Percentiles rank a stretch among this genome's conserved stretches.
phyloP scores from a whole-genome alignment of 495 filamentous ascomycete species.

The Xylaria cubensis region DNA sequence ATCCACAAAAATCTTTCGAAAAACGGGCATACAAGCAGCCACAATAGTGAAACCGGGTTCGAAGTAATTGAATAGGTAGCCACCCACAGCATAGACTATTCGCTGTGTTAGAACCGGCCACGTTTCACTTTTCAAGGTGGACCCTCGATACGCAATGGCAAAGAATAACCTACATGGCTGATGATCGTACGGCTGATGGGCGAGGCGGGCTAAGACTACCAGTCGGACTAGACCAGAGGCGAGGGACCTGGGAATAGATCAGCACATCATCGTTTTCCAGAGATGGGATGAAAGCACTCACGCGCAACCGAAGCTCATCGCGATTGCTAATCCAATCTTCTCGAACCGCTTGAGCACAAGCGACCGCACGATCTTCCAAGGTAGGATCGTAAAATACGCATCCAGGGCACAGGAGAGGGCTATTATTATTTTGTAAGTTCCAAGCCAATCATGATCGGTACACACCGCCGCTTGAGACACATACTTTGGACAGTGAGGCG shows the following conservation, averaged over 20 bases:
- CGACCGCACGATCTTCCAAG: constrained; percentile 27
- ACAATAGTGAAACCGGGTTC: constrained; percentile 22
- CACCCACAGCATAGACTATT: constrained; percentile 25
- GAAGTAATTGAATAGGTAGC: constrained; percentile 26
- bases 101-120: not conserved
- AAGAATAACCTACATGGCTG: constrained; percentile 25
- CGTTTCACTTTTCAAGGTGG: not conserved
- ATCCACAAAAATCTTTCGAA: constrained; percentile 25
- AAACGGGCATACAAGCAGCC: constrained; percentile 27
- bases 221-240: constrained; percentile 15
- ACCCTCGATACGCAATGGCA: not conserved
- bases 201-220: constrained; percentile 8
- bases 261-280: not conserved
- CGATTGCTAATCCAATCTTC: constrained; percentile 23
- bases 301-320: constrained; percentile 28
- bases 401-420: constrained; percentile 26
- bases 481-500: constrained; percentile 24
- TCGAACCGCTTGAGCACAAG: constrained; percentile 27
- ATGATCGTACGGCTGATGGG: constrained; percentile 10
- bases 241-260: constrained; percentile 18
- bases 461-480: not conserved
- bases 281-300: not conserved
- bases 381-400: constrained; percentile 24
- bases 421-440: constrained; percentile 7
- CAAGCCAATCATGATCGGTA: not conserved